These are phyloP conservation scores for Pseudogymnoascus sp. DNA, from an alignment of 2,329 filamentous ascomycete species.

Conservation along the genomic window DNA sequence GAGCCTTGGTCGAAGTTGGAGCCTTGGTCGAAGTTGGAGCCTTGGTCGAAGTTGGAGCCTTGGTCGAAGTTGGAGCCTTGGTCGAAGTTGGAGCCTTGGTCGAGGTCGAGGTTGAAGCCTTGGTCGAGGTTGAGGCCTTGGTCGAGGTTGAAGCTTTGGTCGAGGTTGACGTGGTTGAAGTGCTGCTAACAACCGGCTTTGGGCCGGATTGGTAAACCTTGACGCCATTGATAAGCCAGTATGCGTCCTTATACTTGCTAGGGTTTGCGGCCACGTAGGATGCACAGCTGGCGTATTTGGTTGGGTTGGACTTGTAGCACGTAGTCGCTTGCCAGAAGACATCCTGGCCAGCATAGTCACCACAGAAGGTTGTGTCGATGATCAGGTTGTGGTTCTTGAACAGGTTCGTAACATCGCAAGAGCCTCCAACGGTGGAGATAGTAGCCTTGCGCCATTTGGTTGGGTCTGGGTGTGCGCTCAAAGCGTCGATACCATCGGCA, in stretches of 20 bases:
- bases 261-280: conserved; percentile 65
- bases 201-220: conserved; percentile 46
- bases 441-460: conserved; percentile 56
- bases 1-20: not conserved
- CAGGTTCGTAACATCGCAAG: conserved; percentile 60
- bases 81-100: not conserved
- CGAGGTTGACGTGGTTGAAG: not conserved
- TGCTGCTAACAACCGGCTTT: not conserved
- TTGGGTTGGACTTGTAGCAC: conserved; percentile 45
- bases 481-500: conserved; percentile 60
- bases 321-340: conserved; percentile 45
- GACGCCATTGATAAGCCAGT: conserved; percentile 65
- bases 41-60: not conserved
- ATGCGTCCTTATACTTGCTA: conserved; percentile 58
- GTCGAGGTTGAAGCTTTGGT: not conserved
- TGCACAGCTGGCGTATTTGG: conserved; percentile 54
- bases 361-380: conserved; percentile 79
- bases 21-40: not conserved
- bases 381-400: conserved; percentile 69
- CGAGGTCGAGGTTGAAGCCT: not conserved
- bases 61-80: not conserved
- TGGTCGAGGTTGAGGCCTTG: not conserved
- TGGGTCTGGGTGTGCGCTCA: conserved; percentile 53
- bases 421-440: conserved; percentile 46
- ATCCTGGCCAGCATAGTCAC: conserved; percentile 64